phyloP scores from a whole-genome alignment of 192 early-diverging fungal species.

The Podila epigama region DNA sequence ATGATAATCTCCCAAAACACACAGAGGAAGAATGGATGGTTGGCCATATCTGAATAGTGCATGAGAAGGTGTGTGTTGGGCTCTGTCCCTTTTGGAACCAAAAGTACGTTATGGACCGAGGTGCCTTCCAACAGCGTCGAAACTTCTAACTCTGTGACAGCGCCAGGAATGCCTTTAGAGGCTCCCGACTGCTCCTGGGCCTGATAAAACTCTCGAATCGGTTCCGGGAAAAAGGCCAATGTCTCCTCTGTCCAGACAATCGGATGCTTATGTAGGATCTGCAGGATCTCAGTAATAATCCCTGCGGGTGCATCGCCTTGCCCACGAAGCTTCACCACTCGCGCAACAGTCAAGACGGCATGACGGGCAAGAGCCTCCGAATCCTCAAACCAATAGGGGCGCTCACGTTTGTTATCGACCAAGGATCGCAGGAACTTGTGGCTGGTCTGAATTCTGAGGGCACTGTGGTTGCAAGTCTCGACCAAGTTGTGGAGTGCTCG shows the following conservation, averaged over 20 bases:
- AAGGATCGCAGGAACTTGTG: constrained; percentile 64
- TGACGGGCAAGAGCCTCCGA: constrained; percentile 65
- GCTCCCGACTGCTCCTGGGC: constrained; percentile 26
- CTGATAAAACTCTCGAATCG: constrained; percentile 54
- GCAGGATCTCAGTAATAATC: constrained; percentile 53
- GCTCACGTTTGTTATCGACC: constrained; percentile 61
- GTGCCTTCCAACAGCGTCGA: constrained; percentile 31
- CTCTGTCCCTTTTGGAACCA: constrained; percentile 40
- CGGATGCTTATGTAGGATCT: constrained; percentile 56
- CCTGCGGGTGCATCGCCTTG: constrained; percentile 60
- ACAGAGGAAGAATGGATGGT: constrained; percentile 72
- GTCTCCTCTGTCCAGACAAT: constrained; percentile 63
- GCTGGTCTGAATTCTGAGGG: constrained; percentile 72
- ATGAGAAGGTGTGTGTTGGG: constrained; percentile 43
- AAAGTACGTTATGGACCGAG: constrained; percentile 38
- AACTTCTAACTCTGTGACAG: constrained; percentile 37
- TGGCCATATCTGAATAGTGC: constrained; percentile 65
- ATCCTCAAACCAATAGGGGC: constrained; percentile 66
- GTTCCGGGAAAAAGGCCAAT: constrained; percentile 61
- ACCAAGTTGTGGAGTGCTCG: constrained; percentile 72
- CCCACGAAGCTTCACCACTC: constrained; percentile 64
- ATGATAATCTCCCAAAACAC: constrained; percentile 66
- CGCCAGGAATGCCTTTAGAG: constrained; percentile 24
- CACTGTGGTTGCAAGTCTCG: constrained; percentile 71
- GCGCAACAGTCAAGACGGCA: constrained; percentile 58